Evolutionary conservation across 257 asterid genomes (phyloP).

Genomic region (Plantago major): DNA sequence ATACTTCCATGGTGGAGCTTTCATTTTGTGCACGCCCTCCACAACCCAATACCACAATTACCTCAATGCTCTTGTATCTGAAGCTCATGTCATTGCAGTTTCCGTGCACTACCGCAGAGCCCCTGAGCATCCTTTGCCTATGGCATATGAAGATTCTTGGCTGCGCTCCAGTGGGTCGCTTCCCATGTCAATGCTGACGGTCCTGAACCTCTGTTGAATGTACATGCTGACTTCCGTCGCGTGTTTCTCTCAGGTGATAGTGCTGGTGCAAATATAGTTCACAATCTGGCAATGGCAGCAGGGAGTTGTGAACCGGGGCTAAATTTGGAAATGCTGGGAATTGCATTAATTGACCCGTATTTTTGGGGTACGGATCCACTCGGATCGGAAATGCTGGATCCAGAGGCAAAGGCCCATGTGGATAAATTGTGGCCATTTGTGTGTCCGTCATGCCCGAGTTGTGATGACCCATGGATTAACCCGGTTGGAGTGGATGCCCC

Average conservation of each 20-base stretch:
- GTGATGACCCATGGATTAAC: conserved; percentile 33
- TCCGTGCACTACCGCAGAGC: conserved; percentile 40
- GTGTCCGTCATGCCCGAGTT: conserved; percentile 21
- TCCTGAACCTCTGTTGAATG: conserved; percentile 30
- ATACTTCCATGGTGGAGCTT: conserved; percentile 48
- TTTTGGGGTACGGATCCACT: conserved; percentile 32
- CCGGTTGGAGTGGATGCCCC: conserved; percentile 24
- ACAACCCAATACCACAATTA: conserved; percentile 29
- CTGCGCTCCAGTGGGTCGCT: conserved; percentile 38
- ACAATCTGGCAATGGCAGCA: conserved; percentile 34
- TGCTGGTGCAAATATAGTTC: conserved; percentile 40
- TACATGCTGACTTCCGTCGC: conserved; percentile 28
- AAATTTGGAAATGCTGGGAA: conserved; percentile 26
- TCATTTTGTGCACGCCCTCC: conserved; percentile 34
- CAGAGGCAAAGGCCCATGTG: conserved; percentile 10
- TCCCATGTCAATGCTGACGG: conserved; percentile 30
- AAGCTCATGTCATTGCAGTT: conserved; percentile 36
- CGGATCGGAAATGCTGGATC: conserved; percentile 21
- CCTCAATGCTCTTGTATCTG: conserved; percentile 36
- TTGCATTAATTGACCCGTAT: conserved; percentile 28
- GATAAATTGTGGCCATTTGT: conserved; percentile 25
- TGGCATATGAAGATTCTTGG: conserved; percentile 37
- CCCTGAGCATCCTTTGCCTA: conserved; percentile 41
- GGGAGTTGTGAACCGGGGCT: conserved; percentile 27
- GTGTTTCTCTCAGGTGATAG: conserved; percentile 37